A percentile compares a stretch with the other conserved stretches of the same genome.
Evolutionary conservation across 352 stramenopile genomes (phyloP).

Genomic region (Phytopythium chamaehyphon): DNA sequence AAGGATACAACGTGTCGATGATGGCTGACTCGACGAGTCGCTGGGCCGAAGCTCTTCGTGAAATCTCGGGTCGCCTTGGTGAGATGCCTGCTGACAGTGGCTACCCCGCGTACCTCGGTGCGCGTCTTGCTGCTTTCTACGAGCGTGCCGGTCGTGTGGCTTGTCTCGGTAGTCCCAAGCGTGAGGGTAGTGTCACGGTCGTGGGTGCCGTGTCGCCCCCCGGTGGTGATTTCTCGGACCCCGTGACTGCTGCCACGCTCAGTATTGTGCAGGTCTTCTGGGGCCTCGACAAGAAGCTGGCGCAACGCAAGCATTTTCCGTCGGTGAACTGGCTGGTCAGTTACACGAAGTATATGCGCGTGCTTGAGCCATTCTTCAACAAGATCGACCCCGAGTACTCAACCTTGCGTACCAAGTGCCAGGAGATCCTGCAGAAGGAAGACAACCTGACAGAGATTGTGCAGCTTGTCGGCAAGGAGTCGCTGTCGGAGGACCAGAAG

Average conservation of each 20-base stretch:
- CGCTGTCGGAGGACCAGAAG: slow-evolving; percentile 99
- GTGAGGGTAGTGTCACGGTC: slow-evolving; percentile 98
- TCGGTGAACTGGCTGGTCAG: slow-evolving; percentile 99
- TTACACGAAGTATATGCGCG: slow-evolving; percentile 99
- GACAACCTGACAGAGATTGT: slow-evolving; percentile 99
- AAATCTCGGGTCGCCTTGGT: slow-evolving; percentile 99
- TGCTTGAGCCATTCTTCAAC: slow-evolving; percentile 99
- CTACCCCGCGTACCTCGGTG: slow-evolving; percentile 97
- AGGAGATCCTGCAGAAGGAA: slow-evolving; percentile 98
- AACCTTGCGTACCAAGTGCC: slow-evolving; percentile 93
- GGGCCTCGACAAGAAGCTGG: slow-evolving; percentile 99
- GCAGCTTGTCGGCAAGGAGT: slow-evolving; percentile 99
- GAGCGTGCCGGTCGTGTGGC: slow-evolving; percentile 97
- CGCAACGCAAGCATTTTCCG: slow-evolving; percentile 99
- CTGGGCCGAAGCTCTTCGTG: slow-evolving; percentile 99
- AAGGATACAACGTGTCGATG: slow-evolving; percentile 99
- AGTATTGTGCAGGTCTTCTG: slow-evolving; percentile 99
- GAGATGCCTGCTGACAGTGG: slow-evolving; percentile 99
- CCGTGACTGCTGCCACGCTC: slow-evolving; percentile 98
- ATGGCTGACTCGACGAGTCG: slow-evolving; percentile 99
- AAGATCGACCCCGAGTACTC: slow-evolving; percentile 98
- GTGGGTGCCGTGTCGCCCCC: slow-evolving; percentile 98
- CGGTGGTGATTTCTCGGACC: slow-evolving; percentile 99
- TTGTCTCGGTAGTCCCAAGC: slow-evolving; percentile 96
- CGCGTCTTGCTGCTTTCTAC: slow-evolving; percentile 99